Evolutionary conservation across 2,329 filamentous ascomycete species (phyloP).

Genomic region (Rachicladosporium sp.): DNA sequence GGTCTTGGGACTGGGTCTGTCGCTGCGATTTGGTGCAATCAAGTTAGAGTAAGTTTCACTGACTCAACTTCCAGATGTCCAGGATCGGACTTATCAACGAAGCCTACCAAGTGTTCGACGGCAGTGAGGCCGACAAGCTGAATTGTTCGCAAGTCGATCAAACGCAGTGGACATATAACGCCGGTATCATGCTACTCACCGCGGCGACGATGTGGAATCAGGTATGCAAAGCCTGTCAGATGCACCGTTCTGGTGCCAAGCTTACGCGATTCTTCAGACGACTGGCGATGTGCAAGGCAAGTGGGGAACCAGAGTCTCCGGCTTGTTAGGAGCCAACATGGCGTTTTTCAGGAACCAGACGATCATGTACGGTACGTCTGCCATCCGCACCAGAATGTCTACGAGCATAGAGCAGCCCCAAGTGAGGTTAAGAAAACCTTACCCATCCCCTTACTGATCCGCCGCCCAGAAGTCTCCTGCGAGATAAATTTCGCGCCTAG

Average conservation of each 20-base stretch:
- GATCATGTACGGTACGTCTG: conserved; percentile 12
- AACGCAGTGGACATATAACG: conserved; percentile 36
- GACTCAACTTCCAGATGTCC: conserved; percentile 6
- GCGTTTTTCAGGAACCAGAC: conserved; percentile 28
- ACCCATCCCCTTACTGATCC: too few relatives aligned
- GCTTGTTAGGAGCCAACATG: conserved; percentile 17
- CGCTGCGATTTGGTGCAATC: too few relatives aligned
- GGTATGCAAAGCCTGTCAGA: conserved; percentile 2
- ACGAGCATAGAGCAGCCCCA: too few relatives aligned
- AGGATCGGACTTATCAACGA: conserved; percentile 46
- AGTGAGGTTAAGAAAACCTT: too few relatives aligned
- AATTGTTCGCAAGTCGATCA: conserved; percentile 35
- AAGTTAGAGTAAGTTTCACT: too few relatives aligned
- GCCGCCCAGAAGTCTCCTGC: conserved; percentile 36
- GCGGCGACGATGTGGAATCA: conserved; percentile 37
- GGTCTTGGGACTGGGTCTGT: conserved; percentile 23
- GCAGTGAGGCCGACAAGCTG: conserved; percentile 29
- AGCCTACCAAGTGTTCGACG: conserved; percentile 36
- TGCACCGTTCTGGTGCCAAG: neutral
- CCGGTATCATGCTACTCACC: conserved; percentile 35
- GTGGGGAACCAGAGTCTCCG: conserved; percentile 14
- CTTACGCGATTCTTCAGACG: conserved; percentile 11
- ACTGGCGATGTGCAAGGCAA: conserved; percentile 11
- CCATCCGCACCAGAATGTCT: neutral
- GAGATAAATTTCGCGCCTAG: conserved; percentile 25